Base-by-base conservation (phyloP, 192 early-diverging fungal genomes). In the Entophlyctis luteolus region DNA sequence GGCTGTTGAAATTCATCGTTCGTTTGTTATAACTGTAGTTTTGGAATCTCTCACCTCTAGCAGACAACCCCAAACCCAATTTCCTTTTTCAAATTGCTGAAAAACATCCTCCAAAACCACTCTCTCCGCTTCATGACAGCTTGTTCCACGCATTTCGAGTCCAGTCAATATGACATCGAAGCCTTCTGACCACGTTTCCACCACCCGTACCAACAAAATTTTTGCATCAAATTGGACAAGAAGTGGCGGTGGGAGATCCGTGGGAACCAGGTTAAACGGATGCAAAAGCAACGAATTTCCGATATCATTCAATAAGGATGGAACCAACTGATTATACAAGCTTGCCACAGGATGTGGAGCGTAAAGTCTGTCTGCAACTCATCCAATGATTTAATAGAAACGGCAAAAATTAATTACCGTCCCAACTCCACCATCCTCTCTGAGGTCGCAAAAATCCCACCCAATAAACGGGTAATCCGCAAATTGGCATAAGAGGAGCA, bases 101-200 rank as follows among this genome's bases (percentile, higher is more conserved):
- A 71, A 25, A 20, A 78, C 54, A 18, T 63, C 48, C 23, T 81
- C 79, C n/a, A 81, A 56, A 4, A 62, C 66, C 8, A 75, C 55
- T 3, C 73, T 70, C 50, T 81, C 79, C 0, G 72, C 47, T 32
- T 74, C 71, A 54, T 81, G 79, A 48, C 79, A 81, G 55, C 72
- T 74, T 3, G 79, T 81, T 2, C 74, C 74, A 33, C 75, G 71
- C 55, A 78, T 55, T 48, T 81, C 79, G 1, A 71, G 42, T 1
- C 76, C 75, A 1, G 67, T 59, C 0, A 81, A 55, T 46, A 72
- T 20, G 23, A 75, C 59, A 2, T 49, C 53, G 35, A 46, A 39
- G 4, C 73, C 76, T 23, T 81, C 79, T 48, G 29, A 69, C 68
- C 77, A 75, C 14, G 18, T 29, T 55, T 81, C 79, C 4, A 76